Evolutionary conservation across 805 yeast species (phyloP).

Genomic region (Cyberlindnera saturnus): DNA sequence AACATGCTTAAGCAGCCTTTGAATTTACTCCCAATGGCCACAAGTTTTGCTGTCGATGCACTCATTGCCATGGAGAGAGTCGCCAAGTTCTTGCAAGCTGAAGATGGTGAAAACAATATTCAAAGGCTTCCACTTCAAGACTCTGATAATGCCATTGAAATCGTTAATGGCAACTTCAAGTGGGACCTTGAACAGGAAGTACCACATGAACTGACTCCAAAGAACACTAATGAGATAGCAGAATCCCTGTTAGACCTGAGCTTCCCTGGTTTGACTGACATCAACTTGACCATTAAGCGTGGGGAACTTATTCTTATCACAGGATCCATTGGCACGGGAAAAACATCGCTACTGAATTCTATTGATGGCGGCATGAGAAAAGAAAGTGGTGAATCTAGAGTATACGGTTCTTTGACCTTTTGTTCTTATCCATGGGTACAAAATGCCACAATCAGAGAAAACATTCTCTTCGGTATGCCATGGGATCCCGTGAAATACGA

Average conservation of each 20-base stretch:
- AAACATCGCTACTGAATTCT: conserved; percentile 65
- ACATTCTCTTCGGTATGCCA: conserved; percentile 61
- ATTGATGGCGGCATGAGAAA: conserved; percentile 66
- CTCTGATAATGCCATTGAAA: conserved; percentile 37
- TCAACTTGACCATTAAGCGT: conserved; percentile 47
- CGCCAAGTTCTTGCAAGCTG: conserved; percentile 36
- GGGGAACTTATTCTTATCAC: conserved; percentile 73
- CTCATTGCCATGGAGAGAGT: conserved; percentile 49
- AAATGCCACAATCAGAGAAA: conserved; percentile 71
- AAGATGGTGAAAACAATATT: conserved; percentile 30
- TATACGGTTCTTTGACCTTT: conserved; percentile 46
- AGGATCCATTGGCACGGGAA: conserved; percentile 81
- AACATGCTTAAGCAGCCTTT: conserved; percentile 55
- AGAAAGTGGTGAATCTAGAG: conserved; percentile 41
- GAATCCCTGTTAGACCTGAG: conserved; percentile 19
- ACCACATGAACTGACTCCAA: not conserved
- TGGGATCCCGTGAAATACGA: conserved; percentile 47
- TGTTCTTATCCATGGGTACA: conserved; percentile 82
- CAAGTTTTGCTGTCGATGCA: conserved; percentile 59
- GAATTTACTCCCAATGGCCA: conserved; percentile 59
- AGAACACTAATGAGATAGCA: conserved; percentile 2
- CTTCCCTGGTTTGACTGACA: conserved; percentile 37
- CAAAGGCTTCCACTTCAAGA: conserved; percentile 27
- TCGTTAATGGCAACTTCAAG: conserved; percentile 42
- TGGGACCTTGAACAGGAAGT: conserved; percentile 41